Percentiles rank a stretch among this genome's conserved stretches.
Evolutionary conservation across 2,329 filamentous ascomycete species (phyloP).

Genomic region (Calycina herbarum): DNA sequence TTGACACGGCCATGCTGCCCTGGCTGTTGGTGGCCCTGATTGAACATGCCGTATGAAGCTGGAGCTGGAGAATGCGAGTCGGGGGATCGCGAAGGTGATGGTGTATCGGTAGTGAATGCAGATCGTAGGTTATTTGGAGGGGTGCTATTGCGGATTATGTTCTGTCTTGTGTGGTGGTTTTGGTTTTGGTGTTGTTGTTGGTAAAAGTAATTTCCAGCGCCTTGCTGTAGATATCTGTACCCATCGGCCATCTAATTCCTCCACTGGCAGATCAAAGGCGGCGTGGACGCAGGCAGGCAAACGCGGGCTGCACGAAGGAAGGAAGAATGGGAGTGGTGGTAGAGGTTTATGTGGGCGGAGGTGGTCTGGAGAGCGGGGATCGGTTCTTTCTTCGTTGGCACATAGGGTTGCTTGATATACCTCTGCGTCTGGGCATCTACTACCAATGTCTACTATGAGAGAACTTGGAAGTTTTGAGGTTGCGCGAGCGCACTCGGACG

Average conservation of each 20-base stretch:
- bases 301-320: slow-evolving; percentile 25
- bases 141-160: slow-evolving; percentile 44
- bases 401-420: slow-evolving; percentile 35
- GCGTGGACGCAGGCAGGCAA: slow-evolving; percentile 30
- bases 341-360: slow-evolving; percentile 28
- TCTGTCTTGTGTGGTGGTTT: slow-evolving; percentile 45
- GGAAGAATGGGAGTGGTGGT: slow-evolving; percentile 13
- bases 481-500: slow-evolving; percentile 7
- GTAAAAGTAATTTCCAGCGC: slow-evolving; percentile 59
- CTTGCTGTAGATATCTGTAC: slow-evolving; percentile 62
- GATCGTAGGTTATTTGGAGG: slow-evolving; percentile 46
- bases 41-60: slow-evolving; percentile 62
- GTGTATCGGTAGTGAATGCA: slow-evolving; percentile 44
- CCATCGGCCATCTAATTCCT: slow-evolving; percentile 67
- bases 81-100: slow-evolving; percentile 58
- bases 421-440: slow-evolving; percentile 30
- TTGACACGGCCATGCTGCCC: slow-evolving; percentile 76
- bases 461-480: slow-evolving; percentile 15
- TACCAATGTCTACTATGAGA: slow-evolving; percentile 16
- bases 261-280: slow-evolving; percentile 28
- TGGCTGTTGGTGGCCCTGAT: slow-evolving; percentile 62
- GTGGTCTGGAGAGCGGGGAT: slow-evolving; percentile 31
- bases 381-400: slow-evolving; percentile 38
- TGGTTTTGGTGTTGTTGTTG: slow-evolving; percentile 46
- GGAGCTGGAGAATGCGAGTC: slow-evolving; percentile 43